Evolutionary conservation across 805 yeast species (phyloP).

Genomic region (Cyberlindnera nakhonratchasimensis): DNA sequence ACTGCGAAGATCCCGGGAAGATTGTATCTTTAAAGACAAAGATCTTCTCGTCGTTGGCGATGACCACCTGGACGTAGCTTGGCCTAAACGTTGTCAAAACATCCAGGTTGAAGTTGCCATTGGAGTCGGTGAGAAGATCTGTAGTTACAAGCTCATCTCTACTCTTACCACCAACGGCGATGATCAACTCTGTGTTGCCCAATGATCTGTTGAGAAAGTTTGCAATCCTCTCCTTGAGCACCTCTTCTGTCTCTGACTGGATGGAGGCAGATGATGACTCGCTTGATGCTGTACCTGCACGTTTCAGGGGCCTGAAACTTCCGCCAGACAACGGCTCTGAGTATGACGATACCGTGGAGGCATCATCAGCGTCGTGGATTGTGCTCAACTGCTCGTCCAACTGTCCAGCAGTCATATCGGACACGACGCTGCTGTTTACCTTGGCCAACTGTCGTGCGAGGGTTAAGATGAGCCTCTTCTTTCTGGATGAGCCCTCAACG

Average conservation of each 20-base stretch:
- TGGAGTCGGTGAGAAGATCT: slow-evolving; percentile 50
- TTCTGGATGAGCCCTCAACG: slow-evolving; percentile 68
- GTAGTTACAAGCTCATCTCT: slow-evolving; percentile 31
- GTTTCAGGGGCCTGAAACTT: slow-evolving; percentile 2
- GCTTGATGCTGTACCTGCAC: slow-evolving; percentile 14
- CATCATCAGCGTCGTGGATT: slow-evolving; percentile 25
- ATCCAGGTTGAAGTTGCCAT: slow-evolving; percentile 61
- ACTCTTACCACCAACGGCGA: slow-evolving; percentile 54
- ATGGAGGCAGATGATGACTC: slow-evolving; percentile 6
- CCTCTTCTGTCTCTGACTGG: slow-evolving; percentile 37
- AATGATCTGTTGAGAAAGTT: slow-evolving; percentile 69
- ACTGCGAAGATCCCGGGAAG: slow-evolving; percentile 45
- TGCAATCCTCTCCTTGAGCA: slow-evolving; percentile 60
- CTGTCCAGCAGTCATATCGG: slow-evolving; percentile 31
- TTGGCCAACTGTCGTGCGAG: slow-evolving; percentile 66
- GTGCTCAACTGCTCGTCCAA: slow-evolving; percentile 36
- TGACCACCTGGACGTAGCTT: slow-evolving; percentile 48
- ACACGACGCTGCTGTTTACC: slow-evolving; percentile 23
- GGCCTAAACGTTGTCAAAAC: slow-evolving; percentile 61
- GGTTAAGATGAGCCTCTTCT: slow-evolving; percentile 64
- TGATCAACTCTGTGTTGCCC: slow-evolving; percentile 49
- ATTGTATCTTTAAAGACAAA: slow-evolving; percentile 44
- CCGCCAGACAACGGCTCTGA: slow-evolving; percentile 4
- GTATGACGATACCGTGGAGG: slow-evolving; percentile 23
- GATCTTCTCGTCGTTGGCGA: slow-evolving; percentile 45